Base-by-base conservation (phyloP, 78 protist species). In the Ministeria vibrans region DNA sequence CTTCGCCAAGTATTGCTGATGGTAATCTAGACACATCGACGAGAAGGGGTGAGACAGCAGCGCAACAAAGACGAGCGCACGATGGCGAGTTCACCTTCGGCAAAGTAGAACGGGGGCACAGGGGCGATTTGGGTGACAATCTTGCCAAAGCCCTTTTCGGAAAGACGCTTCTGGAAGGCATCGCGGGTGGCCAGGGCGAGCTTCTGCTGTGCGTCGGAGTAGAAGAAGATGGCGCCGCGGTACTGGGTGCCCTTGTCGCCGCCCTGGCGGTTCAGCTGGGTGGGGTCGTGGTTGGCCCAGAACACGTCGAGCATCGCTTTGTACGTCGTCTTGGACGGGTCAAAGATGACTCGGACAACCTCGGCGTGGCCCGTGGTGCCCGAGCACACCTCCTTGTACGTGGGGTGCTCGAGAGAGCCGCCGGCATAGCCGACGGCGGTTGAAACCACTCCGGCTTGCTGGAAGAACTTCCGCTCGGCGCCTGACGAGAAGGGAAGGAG, bases 171-270 rank as follows among this genome's bases (percentile, higher is more conserved):
- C 63, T 49, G 73, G 38, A 15, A 34, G 23, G 34, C 85, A 3
- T 46, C 84, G n/a, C 15, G 32, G 30, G 84, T 78, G 28, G 49
- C 79, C 64, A 28, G 23, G 27, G 87, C 91, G 0, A 61, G 9
- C 45, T 25, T 9, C 46, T 27, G 22, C 82, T 94, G 95, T 71
- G 79, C 82, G 2, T 86, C 92, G 38, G 55, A 69, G 78, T 73
- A 41, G 72, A 45, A 79, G 83, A 77, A 93, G 49, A 90, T 77
- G 49, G 83, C 95, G 6, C 90, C 80, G 39, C 96, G 79, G 79
- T 95, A 95, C 64, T 93, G 95, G 13, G 97, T 86, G 25, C 98
- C 98, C 28, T 30, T 49, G 39, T 95, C 98, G 46, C 74, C 55
- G 23, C 96, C 96, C 76, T 95, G 98, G 41, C 96, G 69, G 81